phyloP scores from a whole-genome alignment of 805 yeast genomes.

The Isabelozyma gotoi region DNA sequence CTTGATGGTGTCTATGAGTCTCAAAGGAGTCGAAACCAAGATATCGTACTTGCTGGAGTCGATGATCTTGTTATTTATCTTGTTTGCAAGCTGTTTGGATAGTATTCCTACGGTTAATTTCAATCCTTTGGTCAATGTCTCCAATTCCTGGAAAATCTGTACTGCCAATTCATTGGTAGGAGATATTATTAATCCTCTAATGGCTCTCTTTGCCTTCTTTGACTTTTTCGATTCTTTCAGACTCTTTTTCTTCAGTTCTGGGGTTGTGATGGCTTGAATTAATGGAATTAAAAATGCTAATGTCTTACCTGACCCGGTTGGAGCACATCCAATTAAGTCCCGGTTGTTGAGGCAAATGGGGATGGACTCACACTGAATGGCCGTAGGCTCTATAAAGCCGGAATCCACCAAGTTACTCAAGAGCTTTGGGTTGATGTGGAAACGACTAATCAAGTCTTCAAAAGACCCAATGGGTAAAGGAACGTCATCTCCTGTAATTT shows the following conservation, averaged over 20 bases:
- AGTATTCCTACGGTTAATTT: constrained; percentile 62
- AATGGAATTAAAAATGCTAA: constrained; percentile 85
- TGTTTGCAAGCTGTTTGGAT: constrained; percentile 69
- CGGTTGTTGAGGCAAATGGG: constrained; percentile 70
- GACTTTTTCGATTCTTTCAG: too few species aligned
- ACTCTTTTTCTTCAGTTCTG: constrained; percentile 23
- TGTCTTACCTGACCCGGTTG: constrained; percentile 98
- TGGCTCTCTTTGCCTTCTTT: constrained; percentile 34
- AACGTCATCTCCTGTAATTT: constrained; percentile 78
- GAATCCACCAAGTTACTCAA: constrained; percentile 63
- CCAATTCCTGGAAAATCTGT: constrained; percentile 75
- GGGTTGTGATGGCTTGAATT: constrained; percentile 48
- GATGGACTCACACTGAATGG: constrained; percentile 88
- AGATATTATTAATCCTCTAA: constrained; percentile 77
- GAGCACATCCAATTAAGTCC: constrained; percentile 91
- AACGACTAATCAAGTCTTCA: constrained; percentile 72
- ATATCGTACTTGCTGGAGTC: constrained; percentile 70
- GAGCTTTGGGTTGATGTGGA: constrained; percentile 58
- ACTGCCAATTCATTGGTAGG: constrained; percentile 94
- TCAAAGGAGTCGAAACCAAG: constrained; percentile 81
- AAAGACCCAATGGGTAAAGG: constrained; percentile 93
- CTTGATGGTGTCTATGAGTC: constrained; percentile 78
- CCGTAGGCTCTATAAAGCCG: constrained; percentile 83
- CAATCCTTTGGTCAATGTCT: constrained; percentile 55
- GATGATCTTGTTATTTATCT: constrained; percentile 61